Evolutionary conservation across 2,329 filamentous ascomycete genomes (phyloP).

Genomic region (Cladophialophora carrionii): DNA sequence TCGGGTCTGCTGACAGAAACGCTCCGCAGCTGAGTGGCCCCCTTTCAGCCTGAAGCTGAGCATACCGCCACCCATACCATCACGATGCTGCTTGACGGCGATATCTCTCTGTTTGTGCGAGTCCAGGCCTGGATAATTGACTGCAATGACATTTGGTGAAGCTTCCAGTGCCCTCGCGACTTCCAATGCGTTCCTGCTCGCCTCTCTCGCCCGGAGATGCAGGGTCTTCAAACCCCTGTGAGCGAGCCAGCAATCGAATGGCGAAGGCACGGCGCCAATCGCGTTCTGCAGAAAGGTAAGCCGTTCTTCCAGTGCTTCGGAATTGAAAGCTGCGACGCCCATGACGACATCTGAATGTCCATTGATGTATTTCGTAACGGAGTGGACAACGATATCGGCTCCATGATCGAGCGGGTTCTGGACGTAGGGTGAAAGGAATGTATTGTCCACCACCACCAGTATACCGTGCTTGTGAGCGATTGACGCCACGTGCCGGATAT

Average conservation of each 20-base stretch:
- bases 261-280: constrained; percentile 89
- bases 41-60: constrained; percentile 92
- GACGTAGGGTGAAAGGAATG: constrained; percentile 93
- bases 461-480: constrained; percentile 86
- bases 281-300: constrained; percentile 95
- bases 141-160: constrained; percentile 79
- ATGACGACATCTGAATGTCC: constrained; percentile 96
- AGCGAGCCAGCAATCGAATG: constrained; percentile 97
- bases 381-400: constrained; percentile 95
- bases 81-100: constrained; percentile 85
- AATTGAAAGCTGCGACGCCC: constrained; percentile 96
- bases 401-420: constrained; percentile 95
- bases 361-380: constrained; percentile 99
- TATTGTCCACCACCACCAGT: constrained; percentile 98
- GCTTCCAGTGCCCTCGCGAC: constrained; percentile 77
- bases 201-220: constrained; percentile 86
- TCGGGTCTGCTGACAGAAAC: constrained; percentile 85
- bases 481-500: constrained; percentile 82
- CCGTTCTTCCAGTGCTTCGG: constrained; percentile 72
- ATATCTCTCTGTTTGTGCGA: constrained; percentile 86
- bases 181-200: constrained; percentile 75
- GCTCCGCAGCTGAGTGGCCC: constrained; percentile 80
- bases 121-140: constrained; percentile 92
- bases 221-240: constrained; percentile 96
- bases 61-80: constrained; percentile 96